Conservation (phyloP, 371 early-diverging fungal species). For the Apophysomyces ossiformis region DNA sequence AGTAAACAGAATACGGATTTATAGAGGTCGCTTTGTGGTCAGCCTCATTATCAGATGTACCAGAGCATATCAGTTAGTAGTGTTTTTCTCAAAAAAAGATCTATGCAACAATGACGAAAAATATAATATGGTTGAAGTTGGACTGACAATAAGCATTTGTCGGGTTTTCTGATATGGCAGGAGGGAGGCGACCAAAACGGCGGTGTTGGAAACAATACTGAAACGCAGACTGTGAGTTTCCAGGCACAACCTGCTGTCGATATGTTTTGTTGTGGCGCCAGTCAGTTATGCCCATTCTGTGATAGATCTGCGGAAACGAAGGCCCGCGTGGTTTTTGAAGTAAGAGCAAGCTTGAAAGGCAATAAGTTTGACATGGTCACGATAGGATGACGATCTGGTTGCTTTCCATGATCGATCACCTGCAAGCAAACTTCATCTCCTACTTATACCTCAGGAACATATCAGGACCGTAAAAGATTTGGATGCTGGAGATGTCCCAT, state of each 20-base stretch:
- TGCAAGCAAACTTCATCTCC: constrained; percentile 53
- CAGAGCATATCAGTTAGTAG: no score
- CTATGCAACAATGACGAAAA: no score
- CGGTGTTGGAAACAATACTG: neutral
- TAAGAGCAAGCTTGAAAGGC: neutral
- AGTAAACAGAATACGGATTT: no score
- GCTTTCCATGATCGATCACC: constrained; percentile 69
- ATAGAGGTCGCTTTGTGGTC: no score
- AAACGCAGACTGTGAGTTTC: no score
- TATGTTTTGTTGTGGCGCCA: neutral
- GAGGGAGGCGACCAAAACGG: neutral
- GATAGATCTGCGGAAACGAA: neutral
- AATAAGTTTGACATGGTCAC: neutral
- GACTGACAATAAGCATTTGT: no score
- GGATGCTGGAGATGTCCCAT: constrained; percentile 41
- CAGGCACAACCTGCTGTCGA: neutral
- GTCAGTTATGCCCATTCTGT: constrained; percentile 3
- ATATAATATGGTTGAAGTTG: no score
- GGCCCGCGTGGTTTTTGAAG: constrained; percentile 3
- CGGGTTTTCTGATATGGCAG: no score
- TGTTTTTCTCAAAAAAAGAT: no score
- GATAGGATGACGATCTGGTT: constrained; percentile 53
- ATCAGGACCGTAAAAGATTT: constrained; percentile 45
- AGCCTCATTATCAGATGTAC: no score
- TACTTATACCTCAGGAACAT: constrained; percentile 59